These are phyloP conservation scores for Pascua guehoae DNA, from an alignment of 1,284 basidiomycete genomes.

Conservation along the genomic window DNA sequence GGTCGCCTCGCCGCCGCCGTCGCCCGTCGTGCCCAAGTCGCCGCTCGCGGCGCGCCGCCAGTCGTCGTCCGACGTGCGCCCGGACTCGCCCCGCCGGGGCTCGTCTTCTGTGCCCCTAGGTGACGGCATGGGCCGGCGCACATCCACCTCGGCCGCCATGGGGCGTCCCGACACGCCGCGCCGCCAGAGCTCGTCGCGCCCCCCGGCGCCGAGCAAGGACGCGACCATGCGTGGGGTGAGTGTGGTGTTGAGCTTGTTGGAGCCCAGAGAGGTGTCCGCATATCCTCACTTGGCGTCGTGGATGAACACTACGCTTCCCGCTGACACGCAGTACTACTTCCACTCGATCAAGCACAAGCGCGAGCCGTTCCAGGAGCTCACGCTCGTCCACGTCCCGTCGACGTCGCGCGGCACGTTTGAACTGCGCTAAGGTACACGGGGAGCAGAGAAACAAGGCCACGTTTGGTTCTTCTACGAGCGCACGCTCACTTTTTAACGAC, in stretches of 20 bases:
- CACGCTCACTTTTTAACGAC: no score
- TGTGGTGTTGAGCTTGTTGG: background rate
- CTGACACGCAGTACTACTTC: constrained; percentile 79
- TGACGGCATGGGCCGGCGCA: constrained; percentile 4
- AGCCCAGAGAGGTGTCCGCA: background rate
- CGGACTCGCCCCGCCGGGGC: constrained; percentile 21
- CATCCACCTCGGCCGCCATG: constrained; percentile 6
- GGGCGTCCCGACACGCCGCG: constrained; percentile 15
- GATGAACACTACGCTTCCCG: constrained; percentile 16
- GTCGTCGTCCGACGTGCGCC: constrained; percentile 9
- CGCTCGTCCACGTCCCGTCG: constrained; percentile 48
- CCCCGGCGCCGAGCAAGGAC: constrained; percentile 22
- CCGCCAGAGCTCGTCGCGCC: constrained; percentile 20
- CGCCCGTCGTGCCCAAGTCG: constrained; percentile 22
- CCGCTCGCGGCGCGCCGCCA: constrained; percentile 15
- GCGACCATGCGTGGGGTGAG: constrained; percentile 45
- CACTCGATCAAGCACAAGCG: constrained; percentile 57
- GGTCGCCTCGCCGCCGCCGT: constrained; percentile 20
- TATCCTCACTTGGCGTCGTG: background rate
- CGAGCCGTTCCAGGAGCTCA: constrained; percentile 52
- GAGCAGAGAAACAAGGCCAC: background rate
- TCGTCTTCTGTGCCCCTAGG: constrained; percentile 2
- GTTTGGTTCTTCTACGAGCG: background rate
- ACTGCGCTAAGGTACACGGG: constrained; percentile 38
- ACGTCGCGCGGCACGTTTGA: constrained; percentile 44